Evolutionary conservation across 2,329 filamentous ascomycete species (phyloP), one percentile per base, ranked within the genome.

Genomic region (Blumeria hordei): DNA sequence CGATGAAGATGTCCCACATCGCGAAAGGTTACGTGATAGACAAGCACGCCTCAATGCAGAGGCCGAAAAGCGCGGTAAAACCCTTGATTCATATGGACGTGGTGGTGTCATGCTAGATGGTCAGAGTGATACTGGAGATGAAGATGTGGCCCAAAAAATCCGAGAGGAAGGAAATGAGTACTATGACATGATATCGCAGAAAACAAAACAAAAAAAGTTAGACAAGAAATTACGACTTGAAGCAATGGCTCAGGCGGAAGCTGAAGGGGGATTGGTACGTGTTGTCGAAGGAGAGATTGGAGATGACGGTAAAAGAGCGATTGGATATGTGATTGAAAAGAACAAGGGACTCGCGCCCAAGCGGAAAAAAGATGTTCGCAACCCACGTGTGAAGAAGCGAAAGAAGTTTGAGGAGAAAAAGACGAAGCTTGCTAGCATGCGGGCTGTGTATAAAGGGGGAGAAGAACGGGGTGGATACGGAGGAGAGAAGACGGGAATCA

Each of bases 361-460:
- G 69, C 76, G 90, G 59, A 93, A 84, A 75, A 96, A 98, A 79
- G 88, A 94, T 62, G 83, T 88, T 57, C 75, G 90, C 59, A 98
- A 98, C 71, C 88, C 92, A 37, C 76, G 92, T 67, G 90, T 96
- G 60, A 98, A 96, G 83, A 96, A 95, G 83, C 80, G 87, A 69
- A 87, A 87, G 79, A 88, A 87, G 78, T 98, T 80, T 68, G 88
- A 93, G 66, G 83, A 88, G 68, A 95, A 94, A 76, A 84, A 90
- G 77, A 96, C 95, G 85, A 95, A 96, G 75, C 70, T 96, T 65
- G 80, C 78, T 64, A 90, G 83, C 66, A 85, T 88, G 72, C 86
- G 84, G 71, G 77, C 85, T 8, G 74, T 86, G 12, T 96, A 88
- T 72, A 86, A 88, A 69, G 86, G 86, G 61, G 85, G 86, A 58